A percentile compares a stretch with the other conserved stretches of the same genome.
Conservation (phyloP, 208 protist species). For the Strigomonas oncopelti region DNA sequence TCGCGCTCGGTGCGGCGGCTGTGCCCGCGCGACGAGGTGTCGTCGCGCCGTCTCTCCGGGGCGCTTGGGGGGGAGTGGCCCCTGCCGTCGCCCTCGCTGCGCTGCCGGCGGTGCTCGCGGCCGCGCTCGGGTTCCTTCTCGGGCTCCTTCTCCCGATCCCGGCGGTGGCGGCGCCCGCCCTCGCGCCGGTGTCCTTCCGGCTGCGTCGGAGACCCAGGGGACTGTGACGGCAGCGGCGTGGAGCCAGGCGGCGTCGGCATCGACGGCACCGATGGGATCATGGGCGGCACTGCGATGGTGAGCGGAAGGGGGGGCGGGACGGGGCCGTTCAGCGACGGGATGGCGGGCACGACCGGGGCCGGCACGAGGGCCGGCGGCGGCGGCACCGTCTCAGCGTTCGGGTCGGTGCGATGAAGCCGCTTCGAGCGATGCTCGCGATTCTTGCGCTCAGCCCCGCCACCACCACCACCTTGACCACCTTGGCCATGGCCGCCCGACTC, state of each 20-base stretch:
- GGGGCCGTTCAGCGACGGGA: neutral
- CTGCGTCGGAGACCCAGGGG: neutral
- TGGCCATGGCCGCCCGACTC: no score
- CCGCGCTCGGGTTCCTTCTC: neutral
- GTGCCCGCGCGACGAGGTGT: neutral
- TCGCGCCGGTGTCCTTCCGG: neutral
- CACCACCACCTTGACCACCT: no score
- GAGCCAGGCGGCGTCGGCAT: neutral
- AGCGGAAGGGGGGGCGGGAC: no score
- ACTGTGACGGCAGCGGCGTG: neutral
- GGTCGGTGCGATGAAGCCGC: neutral
- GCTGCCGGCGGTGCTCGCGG: slow-evolving; percentile 1
- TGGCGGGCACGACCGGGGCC: neutral
- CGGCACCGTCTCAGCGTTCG: neutral
- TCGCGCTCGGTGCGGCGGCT: neutral
- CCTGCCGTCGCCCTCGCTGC: neutral
- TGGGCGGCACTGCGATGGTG: neutral
- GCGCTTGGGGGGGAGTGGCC: neutral
- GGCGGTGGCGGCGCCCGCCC: neutral
- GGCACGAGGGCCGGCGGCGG: neutral
- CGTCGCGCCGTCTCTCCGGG: neutral
- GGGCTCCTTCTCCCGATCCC: neutral
- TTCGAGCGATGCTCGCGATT: neutral
- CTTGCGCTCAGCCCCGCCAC: no score
- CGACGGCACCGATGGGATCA: neutral